These are phyloP conservation scores for Podospora anserina DNA, from an alignment of 495 filamentous ascomycete genomes.

Conservation along the genomic window DNA sequence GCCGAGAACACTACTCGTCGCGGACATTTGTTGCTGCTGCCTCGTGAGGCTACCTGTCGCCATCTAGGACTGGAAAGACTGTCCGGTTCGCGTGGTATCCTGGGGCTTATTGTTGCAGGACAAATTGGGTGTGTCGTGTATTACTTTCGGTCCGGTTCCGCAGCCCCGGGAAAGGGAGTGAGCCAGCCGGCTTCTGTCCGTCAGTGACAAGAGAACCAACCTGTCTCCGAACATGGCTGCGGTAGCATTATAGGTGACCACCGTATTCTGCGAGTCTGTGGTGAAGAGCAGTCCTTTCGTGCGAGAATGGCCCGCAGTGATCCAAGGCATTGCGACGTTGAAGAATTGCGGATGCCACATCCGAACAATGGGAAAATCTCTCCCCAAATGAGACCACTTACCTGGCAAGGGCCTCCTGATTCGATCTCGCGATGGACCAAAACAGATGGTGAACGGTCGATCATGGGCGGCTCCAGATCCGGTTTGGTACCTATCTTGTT, in stretches of 20 bases:
- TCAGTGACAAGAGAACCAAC: not conserved
- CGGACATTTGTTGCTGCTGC: conserved; percentile 2
- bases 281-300: not conserved
- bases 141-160: not conserved
- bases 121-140: not conserved
- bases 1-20: not conserved
- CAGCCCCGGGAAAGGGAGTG: not conserved
- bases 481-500: not conserved
- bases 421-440: not conserved
- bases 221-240: not conserved
- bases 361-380: not conserved
- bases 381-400: not conserved
- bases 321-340: not conserved
- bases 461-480: not conserved
- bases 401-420: not conserved
- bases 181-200: not conserved
- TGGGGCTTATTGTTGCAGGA: not conserved
- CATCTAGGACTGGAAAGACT: not conserved
- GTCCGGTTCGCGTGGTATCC: conserved; percentile 3
- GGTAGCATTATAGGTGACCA: not conserved
- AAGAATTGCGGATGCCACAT: not conserved
- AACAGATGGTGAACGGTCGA: not conserved
- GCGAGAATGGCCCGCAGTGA: not conserved
- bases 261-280: not conserved
- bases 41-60: conserved; percentile 2